These are phyloP conservation scores for Dimargaris cristalligena DNA, from an alignment of 192 early-diverging fungal species.

Conservation along the genomic window DNA sequence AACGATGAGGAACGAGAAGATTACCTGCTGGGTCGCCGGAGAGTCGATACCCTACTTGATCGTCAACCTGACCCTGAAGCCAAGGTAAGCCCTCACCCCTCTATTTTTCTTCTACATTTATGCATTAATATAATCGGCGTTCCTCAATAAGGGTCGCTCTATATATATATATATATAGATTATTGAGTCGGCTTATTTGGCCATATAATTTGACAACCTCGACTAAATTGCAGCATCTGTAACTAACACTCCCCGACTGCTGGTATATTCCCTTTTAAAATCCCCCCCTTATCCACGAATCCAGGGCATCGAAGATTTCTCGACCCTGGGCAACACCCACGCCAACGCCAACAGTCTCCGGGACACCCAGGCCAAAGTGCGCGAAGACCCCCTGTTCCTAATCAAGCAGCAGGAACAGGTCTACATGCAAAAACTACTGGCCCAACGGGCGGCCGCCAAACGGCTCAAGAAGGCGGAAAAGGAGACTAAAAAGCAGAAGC, in stretches of 20 bases:
- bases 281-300: too few species aligned
- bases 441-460: constrained; percentile 51
- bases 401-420: constrained; percentile 80
- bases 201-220: too few species aligned
- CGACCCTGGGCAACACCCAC: constrained; percentile 34
- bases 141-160: too few species aligned
- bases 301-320: constrained; percentile 20
- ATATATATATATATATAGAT: too few species aligned
- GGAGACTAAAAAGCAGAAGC: constrained; percentile 29
- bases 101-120: constrained; percentile 8
- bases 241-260: too few species aligned
- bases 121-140: too few species aligned
- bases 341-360: constrained; percentile 70
- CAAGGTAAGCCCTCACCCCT: constrained; percentile 12
- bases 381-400: constrained; percentile 81
- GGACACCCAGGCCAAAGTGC: constrained; percentile 66
- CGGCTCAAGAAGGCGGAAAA: constrained; percentile 31
- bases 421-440: constrained; percentile 51
- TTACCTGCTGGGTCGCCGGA: constrained; percentile 76
- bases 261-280: too few species aligned
- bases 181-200: too few species aligned
- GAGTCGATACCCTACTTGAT: constrained; percentile 47
- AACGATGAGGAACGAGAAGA: constrained; percentile 65
- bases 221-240: too few species aligned
- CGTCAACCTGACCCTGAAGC: constrained; percentile 21